Conservation (phyloP, 2,329 filamentous ascomycete genomes). For the Dothistroma pini region DNA sequence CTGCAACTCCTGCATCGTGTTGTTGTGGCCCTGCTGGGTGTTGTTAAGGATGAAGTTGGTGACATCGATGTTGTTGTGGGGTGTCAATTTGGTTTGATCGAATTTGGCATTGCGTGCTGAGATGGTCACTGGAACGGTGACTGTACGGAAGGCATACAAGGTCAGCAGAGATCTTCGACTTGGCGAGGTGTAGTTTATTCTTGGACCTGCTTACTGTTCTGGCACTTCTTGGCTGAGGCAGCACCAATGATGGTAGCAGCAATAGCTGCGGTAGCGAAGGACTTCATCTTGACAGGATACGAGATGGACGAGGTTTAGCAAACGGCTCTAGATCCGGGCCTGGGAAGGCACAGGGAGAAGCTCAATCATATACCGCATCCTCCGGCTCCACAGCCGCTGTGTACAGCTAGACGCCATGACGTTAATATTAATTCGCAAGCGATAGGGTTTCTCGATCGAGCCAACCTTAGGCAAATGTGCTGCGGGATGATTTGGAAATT, state of each 20-base stretch:
- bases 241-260: conserved; percentile 22
- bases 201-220: background rate
- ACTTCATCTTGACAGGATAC: conserved; percentile 24
- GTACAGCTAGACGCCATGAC: background rate
- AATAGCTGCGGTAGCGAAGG: conserved; percentile 22
- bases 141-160: conserved; percentile 36
- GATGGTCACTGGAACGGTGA: conserved; percentile 56
- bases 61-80: conserved; percentile 53
- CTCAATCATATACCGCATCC: conserved; percentile 1
- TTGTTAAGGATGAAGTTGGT: conserved; percentile 54
- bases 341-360: background rate
- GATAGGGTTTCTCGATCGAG: background rate
- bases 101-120: conserved; percentile 55
- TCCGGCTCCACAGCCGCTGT: background rate
- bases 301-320: background rate
- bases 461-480: background rate
- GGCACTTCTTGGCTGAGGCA: conserved; percentile 22
- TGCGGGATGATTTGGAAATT: conserved; percentile 1
- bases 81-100: conserved; percentile 43
- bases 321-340: background rate
- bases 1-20: conserved; percentile 42
- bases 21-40: conserved; percentile 51
- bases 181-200: background rate
- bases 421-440: background rate
- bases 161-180: background rate